These are phyloP conservation scores for Ramularia endophylla DNA, from an alignment of 2,329 filamentous ascomycete genomes.

Conservation along the genomic window DNA sequence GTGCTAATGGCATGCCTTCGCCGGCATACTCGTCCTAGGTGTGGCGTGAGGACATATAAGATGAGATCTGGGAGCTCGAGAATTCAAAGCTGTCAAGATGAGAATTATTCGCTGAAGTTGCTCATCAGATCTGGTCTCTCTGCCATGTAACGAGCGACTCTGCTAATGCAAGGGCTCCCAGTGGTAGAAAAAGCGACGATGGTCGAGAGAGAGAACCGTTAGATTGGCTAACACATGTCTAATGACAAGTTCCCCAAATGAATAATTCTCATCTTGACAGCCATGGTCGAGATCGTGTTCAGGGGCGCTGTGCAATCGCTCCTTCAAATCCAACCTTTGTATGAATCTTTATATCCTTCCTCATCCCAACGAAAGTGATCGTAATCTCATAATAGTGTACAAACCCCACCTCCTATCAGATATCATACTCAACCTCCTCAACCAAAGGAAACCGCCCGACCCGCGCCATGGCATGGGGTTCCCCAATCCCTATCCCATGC, in stretches of 20 bases:
- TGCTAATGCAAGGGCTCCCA: too few relatives aligned
- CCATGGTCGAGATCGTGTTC: background rate
- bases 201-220: too few relatives aligned
- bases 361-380: too few relatives aligned
- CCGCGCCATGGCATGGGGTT: background rate
- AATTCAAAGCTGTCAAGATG: too few relatives aligned
- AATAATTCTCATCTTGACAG: too few relatives aligned
- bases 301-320: background rate
- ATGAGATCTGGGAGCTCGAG: too few relatives aligned
- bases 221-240: too few relatives aligned
- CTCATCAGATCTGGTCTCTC: too few relatives aligned
- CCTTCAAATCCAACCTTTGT: background rate
- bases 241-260: too few relatives aligned
- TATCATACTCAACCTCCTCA: background rate
- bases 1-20: slow-evolving; percentile 1
- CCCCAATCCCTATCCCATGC: background rate
- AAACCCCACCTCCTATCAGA: background rate
- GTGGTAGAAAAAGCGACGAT: too few relatives aligned
- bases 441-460: background rate
- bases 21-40: background rate
- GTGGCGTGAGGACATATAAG: background rate
- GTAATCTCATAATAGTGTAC: background rate
- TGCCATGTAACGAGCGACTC: too few relatives aligned
- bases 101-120: too few relatives aligned
- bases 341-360: background rate